phyloP scores from a whole-genome alignment of 2,329 filamentous ascomycete genomes.

The Trichoderma sp. region DNA sequence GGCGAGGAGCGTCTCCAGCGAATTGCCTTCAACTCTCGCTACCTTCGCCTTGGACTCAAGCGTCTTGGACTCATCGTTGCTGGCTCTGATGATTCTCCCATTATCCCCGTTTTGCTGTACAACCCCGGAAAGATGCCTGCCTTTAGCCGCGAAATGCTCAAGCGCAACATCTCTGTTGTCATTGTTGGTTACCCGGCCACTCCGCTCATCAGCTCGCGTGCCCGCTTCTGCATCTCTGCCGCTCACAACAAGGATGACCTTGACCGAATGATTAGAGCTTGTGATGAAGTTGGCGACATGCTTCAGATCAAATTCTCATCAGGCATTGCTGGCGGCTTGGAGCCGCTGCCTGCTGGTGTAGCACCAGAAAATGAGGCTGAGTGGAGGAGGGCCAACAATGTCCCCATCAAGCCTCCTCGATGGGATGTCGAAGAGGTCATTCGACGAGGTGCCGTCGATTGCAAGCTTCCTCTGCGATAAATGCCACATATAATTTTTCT shows the following conservation, averaged over 20 bases:
- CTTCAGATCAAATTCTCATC: conserved; percentile 97
- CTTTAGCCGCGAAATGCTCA: conserved; percentile 98
- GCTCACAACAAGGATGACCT: conserved; percentile 98
- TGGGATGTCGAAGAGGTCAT: conserved; percentile 87
- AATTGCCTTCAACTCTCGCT: conserved; percentile 96
- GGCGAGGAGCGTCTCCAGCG: conserved; percentile 94
- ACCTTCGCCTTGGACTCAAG: conserved; percentile 96
- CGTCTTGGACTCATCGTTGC: conserved; percentile 95
- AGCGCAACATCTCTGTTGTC: conserved; percentile 95
- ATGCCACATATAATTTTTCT: conserved; percentile 22
- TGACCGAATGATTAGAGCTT: conserved; percentile 83
- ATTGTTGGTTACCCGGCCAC: conserved; percentile 97
- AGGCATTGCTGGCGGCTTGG: conserved; percentile 84
- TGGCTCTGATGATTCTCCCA: conserved; percentile 96
- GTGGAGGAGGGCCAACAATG: conserved; percentile 60
- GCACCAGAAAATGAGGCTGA: conserved; percentile 71
- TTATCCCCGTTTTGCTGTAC: conserved; percentile 92
- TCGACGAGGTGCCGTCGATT: conserved; percentile 71
- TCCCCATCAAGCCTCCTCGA: conserved; percentile 74
- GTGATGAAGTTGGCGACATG: conserved; percentile 88
- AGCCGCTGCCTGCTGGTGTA: conserved; percentile 72
- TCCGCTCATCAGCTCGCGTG: conserved; percentile 89
- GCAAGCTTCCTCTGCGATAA: conserved; percentile 70
- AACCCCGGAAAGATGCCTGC: conserved; percentile 99
- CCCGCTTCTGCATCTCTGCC: conserved; percentile 91